These are phyloP conservation scores for Ascosphaera apis DNA, from an alignment of 2,329 filamentous ascomycete species.

Conservation along the genomic window DNA sequence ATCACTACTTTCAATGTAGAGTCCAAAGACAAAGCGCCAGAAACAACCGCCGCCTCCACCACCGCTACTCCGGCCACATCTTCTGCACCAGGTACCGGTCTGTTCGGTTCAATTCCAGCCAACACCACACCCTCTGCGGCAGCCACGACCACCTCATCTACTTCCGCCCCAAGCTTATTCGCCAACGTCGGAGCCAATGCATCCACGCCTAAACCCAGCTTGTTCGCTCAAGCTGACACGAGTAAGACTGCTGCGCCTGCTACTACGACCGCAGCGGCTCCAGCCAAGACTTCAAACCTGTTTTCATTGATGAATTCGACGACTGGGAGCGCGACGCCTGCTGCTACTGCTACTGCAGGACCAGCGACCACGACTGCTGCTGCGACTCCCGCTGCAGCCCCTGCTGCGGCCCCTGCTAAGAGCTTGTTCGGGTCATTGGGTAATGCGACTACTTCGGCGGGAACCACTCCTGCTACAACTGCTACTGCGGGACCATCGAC, in stretches of 20 bases:
- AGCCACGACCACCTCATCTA: slow-evolving; percentile 6
- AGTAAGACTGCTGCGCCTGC: slow-evolving; percentile 12
- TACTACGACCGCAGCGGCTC: slow-evolving; percentile 6
- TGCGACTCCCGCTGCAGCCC: slow-evolving; percentile 7
- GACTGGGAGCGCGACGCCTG: slow-evolving; percentile 8
- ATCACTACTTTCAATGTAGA: too few species aligned
- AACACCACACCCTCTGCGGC: slow-evolving; percentile 10
- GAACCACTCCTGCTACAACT: background rate
- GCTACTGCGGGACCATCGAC: background rate
- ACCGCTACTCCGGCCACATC: too few species aligned
- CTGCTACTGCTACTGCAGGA: too few species aligned
- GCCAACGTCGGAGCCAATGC: too few species aligned
- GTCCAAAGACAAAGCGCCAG: too few species aligned
- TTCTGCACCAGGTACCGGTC: background rate
- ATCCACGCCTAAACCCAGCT: too few species aligned
- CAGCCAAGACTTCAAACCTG: slow-evolving; percentile 11
- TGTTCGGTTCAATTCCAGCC: slow-evolving; percentile 5
- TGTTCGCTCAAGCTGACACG: too few species aligned
- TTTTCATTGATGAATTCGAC: too few species aligned
- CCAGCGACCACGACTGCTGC: slow-evolving; percentile 12
- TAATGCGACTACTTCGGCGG: background rate
- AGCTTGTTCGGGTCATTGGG: slow-evolving; percentile 1
- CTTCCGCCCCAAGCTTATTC: slow-evolving; percentile 8
- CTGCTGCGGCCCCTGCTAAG: slow-evolving; percentile 1
- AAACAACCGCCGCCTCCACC: too few species aligned